phyloP scores from a whole-genome alignment of 768 basidiomycete genomes.

The Lactarius deliciosus region DNA sequence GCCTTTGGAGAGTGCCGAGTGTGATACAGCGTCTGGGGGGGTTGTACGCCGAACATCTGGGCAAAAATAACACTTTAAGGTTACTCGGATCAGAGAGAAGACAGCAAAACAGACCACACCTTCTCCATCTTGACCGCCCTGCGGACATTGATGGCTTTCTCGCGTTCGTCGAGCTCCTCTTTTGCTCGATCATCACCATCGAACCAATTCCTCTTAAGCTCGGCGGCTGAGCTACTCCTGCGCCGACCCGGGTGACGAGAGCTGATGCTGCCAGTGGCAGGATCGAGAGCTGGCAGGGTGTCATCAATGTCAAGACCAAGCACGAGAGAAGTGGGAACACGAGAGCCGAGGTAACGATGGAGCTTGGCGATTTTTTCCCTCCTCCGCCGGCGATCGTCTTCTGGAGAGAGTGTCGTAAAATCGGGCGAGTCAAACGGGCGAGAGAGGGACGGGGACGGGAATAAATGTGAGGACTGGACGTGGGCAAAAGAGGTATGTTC shows the following conservation, averaged over 20 bases:
- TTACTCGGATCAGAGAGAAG: conserved; percentile 2
- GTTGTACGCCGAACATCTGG: conserved; percentile 80
- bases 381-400: conserved; percentile 65
- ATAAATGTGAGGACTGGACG: not conserved
- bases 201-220: conserved; percentile 48
- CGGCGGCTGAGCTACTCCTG: conserved; percentile 54
- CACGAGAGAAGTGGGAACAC: conserved; percentile 69
- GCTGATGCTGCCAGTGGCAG: conserved; percentile 27
- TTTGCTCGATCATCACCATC: conserved; percentile 62
- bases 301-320: conserved; percentile 44
- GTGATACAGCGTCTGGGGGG: conserved; percentile 77
- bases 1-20: conserved; percentile 51
- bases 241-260: conserved; percentile 43
- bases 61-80: not conserved
- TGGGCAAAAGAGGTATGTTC: conserved; percentile 37
- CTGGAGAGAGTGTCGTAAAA: conserved; percentile 45
- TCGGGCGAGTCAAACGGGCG: conserved; percentile 48
- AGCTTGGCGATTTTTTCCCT: conserved; percentile 77
- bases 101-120: conserved; percentile 51
- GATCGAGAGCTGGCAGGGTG: conserved; percentile 36
- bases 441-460: conserved; percentile 33
- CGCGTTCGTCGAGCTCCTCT: conserved; percentile 66
- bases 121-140: conserved; percentile 87
- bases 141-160: conserved; percentile 78
- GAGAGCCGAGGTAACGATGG: conserved; percentile 83